Conservation (phyloP, 768 basidiomycete genomes). For the Lentinula lateritia region DNA sequence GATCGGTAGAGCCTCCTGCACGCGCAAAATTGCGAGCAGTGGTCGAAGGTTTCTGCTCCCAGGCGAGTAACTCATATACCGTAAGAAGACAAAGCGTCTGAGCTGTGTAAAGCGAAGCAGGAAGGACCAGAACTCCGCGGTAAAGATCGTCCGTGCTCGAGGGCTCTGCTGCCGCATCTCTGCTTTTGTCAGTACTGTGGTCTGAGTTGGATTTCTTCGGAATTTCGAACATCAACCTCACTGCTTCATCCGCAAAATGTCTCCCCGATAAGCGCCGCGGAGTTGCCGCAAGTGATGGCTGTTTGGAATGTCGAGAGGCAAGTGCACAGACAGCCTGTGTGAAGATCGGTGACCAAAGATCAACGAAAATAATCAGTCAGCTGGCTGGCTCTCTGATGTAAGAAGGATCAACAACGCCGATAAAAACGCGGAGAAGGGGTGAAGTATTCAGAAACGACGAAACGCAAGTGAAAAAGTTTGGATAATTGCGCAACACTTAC, state of each 20-base stretch:
- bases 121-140: neutral
- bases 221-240: conserved; percentile 63
- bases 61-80: conserved; percentile 52
- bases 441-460: neutral
- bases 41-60: conserved; percentile 30
- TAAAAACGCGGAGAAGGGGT: neutral
- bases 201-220: neutral
- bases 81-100: conserved; percentile 74
- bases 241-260: conserved; percentile 53
- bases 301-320: conserved; percentile 71
- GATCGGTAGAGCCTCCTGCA: neutral
- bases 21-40: conserved; percentile 13
- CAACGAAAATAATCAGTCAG: too few species aligned
- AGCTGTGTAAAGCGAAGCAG: conserved; percentile 59
- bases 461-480: neutral
- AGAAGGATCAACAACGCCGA: neutral
- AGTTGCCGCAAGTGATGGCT: conserved; percentile 51
- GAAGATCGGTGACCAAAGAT: too few species aligned
- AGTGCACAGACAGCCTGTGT: conserved; percentile 57
- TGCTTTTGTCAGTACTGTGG: neutral
- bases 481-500: conserved; percentile 15
- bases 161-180: neutral
- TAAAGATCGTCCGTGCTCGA: neutral
- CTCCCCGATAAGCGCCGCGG: conserved; percentile 53
- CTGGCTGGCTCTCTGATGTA: too few species aligned